These are phyloP conservation scores for Erucastrum elatum DNA, from an alignment of 345 rosid species.

Conservation along the genomic window DNA sequence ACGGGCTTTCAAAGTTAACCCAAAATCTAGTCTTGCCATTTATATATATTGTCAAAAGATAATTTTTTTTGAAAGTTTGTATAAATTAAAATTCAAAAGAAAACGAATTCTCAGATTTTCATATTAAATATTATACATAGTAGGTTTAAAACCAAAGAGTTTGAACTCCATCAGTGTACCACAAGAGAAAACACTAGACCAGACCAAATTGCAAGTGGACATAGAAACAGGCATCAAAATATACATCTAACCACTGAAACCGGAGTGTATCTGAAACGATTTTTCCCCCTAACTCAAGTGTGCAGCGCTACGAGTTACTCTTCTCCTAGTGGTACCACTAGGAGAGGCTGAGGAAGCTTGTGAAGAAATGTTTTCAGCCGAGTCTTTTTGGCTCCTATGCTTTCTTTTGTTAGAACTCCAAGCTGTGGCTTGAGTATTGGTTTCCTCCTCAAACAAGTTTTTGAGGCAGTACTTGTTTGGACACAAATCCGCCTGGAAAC, in stretches of 20 bases:
- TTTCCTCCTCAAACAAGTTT: conserved; percentile 49
- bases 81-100: too few species aligned
- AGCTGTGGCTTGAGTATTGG: conserved; percentile 34
- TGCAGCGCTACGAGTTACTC: conserved; percentile 55
- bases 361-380: conserved; percentile 37
- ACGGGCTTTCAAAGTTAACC: too few species aligned
- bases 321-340: conserved; percentile 38
- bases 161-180: background rate
- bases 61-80: too few species aligned
- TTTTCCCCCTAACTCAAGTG: conserved; percentile 26
- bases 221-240: background rate
- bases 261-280: too few species aligned
- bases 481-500: conserved; percentile 71
- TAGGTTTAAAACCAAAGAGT: background rate
- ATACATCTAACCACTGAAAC: conserved; percentile 13
- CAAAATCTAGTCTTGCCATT: too few species aligned
- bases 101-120: too few species aligned
- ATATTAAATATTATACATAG: background rate
- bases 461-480: conserved; percentile 71
- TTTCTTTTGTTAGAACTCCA: conserved; percentile 45
- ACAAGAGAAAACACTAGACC: background rate
- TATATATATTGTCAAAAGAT: too few species aligned
- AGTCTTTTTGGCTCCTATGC: conserved; percentile 32
- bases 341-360: conserved; percentile 40
- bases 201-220: conserved; percentile 8